Conservation (phyloP, 2,329 filamentous ascomycete species). For the Dactylellina haptotyla region DNA sequence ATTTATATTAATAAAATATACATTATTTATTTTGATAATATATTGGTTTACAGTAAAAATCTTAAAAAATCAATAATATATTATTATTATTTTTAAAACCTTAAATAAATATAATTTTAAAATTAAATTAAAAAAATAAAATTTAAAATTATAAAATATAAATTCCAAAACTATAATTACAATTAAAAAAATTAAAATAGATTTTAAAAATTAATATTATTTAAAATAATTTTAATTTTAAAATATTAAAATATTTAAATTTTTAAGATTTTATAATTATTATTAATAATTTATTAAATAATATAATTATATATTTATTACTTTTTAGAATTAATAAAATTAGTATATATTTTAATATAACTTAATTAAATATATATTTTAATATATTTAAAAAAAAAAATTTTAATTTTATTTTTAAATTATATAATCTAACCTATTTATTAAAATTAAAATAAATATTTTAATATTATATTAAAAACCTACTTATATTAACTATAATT, state of each 20-base stretch:
- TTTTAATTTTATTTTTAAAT: constrained; percentile 24
- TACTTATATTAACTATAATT: constrained; percentile 27
- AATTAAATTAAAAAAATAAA: not conserved
- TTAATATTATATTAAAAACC: constrained; percentile 5
- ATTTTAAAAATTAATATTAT: constrained; percentile 45
- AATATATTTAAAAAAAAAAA: constrained; percentile 17
- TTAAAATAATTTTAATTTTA: constrained; percentile 20
- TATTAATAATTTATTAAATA: constrained; percentile 22
- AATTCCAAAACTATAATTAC: not conserved
- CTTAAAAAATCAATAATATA: not conserved
- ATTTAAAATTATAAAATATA: not conserved
- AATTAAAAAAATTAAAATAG: not conserved
- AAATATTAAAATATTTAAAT: constrained; percentile 1
- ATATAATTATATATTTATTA: constrained; percentile 15
- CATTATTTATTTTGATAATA: constrained; percentile 7
- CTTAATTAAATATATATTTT: constrained; percentile 9
- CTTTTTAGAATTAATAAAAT: constrained; percentile 19
- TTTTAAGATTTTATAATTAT: constrained; percentile 17
- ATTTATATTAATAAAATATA: constrained; percentile 17
- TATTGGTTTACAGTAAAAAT: constrained; percentile 2
- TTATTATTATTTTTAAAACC: not conserved
- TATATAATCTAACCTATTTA: constrained; percentile 24
- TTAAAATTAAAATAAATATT: constrained; percentile 13
- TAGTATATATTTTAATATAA: constrained; percentile 13
- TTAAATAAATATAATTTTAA: too few relatives aligned